Conservation (phyloP, 2,329 filamentous ascomycete genomes). For the Pseudofabraea citricarpa region DNA sequence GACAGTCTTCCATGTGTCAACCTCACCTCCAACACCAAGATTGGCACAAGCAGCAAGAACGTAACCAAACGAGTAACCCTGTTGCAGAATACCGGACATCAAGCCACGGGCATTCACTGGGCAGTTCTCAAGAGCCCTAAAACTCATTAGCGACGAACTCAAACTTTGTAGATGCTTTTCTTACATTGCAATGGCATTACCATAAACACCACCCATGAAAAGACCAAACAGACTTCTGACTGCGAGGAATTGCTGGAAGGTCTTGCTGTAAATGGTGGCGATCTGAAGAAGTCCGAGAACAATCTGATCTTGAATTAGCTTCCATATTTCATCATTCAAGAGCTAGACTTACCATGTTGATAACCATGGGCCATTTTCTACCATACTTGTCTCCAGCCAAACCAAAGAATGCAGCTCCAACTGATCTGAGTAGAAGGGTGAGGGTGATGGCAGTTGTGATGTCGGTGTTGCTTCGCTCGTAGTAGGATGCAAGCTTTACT, state of each 20-base stretch:
- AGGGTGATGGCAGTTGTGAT: constrained; percentile 37
- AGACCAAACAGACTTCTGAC: constrained; percentile 71
- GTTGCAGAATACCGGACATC: constrained; percentile 21
- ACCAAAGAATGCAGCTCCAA: constrained; percentile 72
- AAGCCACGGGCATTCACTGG: constrained; percentile 21
- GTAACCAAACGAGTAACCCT: constrained; percentile 22
- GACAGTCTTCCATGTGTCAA: constrained; percentile 58
- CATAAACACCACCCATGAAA: constrained; percentile 74
- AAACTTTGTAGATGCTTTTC: background rate
- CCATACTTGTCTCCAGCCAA: constrained; percentile 73
- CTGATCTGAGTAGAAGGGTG: constrained; percentile 62
- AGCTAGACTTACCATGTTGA: constrained; percentile 72
- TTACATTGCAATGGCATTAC: constrained; percentile 63
- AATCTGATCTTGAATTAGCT: constrained; percentile 73
- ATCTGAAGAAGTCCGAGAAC: constrained; percentile 69
- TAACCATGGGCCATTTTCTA: constrained; percentile 77
- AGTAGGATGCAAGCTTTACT: constrained; percentile 60
- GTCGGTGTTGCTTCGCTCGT: constrained; percentile 47
- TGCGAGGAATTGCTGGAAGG: constrained; percentile 52
- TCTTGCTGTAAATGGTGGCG: constrained; percentile 19
- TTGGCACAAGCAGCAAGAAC: constrained; percentile 46
- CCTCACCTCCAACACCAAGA: constrained; percentile 62
- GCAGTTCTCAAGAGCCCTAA: constrained; percentile 58
- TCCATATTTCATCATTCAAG: constrained; percentile 64
- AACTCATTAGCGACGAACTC: background rate